phyloP scores from a whole-genome alignment of 306 rosid genomes.

The Macrotyloma uniflorum region DNA sequence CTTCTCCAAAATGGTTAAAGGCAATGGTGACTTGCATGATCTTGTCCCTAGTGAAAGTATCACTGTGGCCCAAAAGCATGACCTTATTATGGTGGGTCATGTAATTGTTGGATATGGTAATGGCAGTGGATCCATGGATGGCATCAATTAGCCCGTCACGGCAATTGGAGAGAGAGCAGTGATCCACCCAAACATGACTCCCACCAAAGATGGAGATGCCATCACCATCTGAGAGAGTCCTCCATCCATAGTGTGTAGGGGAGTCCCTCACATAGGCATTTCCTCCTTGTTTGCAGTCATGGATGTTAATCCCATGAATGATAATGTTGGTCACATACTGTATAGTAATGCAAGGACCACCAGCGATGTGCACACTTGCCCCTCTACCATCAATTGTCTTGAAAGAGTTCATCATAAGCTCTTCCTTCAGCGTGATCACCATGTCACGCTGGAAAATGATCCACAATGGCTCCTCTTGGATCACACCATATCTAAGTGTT shows the following conservation, averaged over 20 bases:
- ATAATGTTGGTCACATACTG: constrained; percentile 80
- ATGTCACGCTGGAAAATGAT: constrained; percentile 75
- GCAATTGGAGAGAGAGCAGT: constrained; percentile 77
- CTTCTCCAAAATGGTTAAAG: constrained; percentile 96
- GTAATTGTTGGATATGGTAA: constrained; percentile 80
- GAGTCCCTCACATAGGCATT: constrained; percentile 84
- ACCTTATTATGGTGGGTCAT: constrained; percentile 91
- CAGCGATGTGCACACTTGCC: constrained; percentile 75
- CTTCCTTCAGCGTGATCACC: constrained; percentile 73
- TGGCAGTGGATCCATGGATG: constrained; percentile 81
- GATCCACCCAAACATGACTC: constrained; percentile 91
- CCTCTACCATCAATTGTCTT: constrained; percentile 95
- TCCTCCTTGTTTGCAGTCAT: constrained; percentile 84
- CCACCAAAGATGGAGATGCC: constrained; percentile 89
- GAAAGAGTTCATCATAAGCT: constrained; percentile 80
- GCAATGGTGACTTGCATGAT: constrained; percentile 93
- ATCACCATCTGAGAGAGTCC: constrained; percentile 86
- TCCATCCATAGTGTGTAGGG: constrained; percentile 79
- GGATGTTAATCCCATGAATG: constrained; percentile 80
- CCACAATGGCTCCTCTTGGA: constrained; percentile 85
- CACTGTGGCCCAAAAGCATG: constrained; percentile 96
- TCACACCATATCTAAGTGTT: constrained; percentile 72
- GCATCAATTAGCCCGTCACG: constrained; percentile 83
- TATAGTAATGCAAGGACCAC: constrained; percentile 93
- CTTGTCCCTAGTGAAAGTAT: constrained; percentile 66